These are phyloP conservation scores for Penicillium sp. DNA, from an alignment of 2,329 filamentous ascomycete genomes.

Conservation along the genomic window DNA sequence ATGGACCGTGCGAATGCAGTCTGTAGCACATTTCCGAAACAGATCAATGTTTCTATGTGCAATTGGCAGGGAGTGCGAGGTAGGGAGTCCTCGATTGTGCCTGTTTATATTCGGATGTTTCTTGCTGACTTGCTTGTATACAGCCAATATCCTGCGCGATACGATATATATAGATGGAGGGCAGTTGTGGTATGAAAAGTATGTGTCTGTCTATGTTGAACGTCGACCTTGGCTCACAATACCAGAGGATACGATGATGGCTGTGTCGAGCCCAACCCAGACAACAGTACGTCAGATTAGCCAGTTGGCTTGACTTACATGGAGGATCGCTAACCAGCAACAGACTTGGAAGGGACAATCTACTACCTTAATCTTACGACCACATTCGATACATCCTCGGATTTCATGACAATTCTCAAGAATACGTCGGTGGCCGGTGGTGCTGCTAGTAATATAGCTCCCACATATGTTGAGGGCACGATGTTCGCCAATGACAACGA, in stretches of 20 bases:
- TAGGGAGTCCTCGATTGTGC: background rate
- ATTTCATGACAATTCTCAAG: conserved; percentile 13
- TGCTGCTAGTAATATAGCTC: conserved; percentile 30
- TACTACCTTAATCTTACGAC: conserved; percentile 17
- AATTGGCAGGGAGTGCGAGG: conserved; percentile 17
- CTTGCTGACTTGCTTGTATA: background rate
- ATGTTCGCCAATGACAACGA: conserved; percentile 63
- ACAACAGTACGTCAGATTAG: background rate
- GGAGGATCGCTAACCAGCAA: background rate
- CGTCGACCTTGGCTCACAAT: background rate
- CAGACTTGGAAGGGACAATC: conserved; percentile 13
- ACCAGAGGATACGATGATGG: conserved; percentile 15
- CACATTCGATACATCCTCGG: conserved; percentile 14
- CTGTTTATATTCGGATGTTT: background rate
- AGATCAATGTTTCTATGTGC: conserved; percentile 19
- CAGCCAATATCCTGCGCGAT: conserved; percentile 21
- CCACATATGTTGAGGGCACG: conserved; percentile 59
- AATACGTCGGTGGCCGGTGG: conserved; percentile 38
- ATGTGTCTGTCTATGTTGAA: background rate
- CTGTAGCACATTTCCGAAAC: conserved; percentile 4
- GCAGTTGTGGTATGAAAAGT: conserved; percentile 14
- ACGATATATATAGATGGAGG: conserved; percentile 20
- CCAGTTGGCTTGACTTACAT: background rate
- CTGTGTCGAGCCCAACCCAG: background rate
- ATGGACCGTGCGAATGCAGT: conserved; percentile 1